These are phyloP conservation scores for Dorcoceras hygrometricum DNA, from an alignment of 257 asterid genomes.

Conservation along the genomic window DNA sequence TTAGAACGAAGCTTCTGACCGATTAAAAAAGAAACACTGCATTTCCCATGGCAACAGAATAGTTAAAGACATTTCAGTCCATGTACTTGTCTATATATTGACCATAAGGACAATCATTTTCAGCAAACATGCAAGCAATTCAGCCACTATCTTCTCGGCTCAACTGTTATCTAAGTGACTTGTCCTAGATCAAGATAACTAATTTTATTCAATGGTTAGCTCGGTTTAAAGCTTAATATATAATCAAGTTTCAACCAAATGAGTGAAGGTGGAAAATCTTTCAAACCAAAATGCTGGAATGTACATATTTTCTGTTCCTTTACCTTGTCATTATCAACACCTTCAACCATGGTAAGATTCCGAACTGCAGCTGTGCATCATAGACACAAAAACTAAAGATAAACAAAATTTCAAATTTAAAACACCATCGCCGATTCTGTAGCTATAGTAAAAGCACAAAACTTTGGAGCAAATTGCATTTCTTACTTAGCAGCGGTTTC, in stretches of 20 bases:
- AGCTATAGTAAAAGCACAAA: constrained; percentile 13
- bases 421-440: background rate
- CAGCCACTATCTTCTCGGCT: background rate
- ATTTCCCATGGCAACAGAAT: background rate
- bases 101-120: no score
- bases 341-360: constrained; percentile 67
- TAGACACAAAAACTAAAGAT: constrained; percentile 19
- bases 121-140: background rate
- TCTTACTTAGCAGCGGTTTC: constrained; percentile 61
- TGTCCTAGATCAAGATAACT: background rate
- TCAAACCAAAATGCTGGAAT: background rate
- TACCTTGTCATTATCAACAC: constrained; percentile 81
- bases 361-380: constrained; percentile 74
- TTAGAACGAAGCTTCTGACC: background rate
- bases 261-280: background rate
- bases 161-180: background rate
- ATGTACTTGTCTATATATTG: background rate
- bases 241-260: background rate
- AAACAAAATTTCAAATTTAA: background rate
- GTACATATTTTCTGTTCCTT: background rate
- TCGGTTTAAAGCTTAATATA: background rate
- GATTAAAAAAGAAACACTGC: no score
- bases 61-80: background rate
- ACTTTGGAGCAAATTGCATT: background rate
- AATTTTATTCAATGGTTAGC: background rate